Evolutionary conservation across 2,329 filamentous ascomycete genomes (phyloP), one percentile per base, ranked within the genome.

Genomic region (Alternaria triticimaculans): DNA sequence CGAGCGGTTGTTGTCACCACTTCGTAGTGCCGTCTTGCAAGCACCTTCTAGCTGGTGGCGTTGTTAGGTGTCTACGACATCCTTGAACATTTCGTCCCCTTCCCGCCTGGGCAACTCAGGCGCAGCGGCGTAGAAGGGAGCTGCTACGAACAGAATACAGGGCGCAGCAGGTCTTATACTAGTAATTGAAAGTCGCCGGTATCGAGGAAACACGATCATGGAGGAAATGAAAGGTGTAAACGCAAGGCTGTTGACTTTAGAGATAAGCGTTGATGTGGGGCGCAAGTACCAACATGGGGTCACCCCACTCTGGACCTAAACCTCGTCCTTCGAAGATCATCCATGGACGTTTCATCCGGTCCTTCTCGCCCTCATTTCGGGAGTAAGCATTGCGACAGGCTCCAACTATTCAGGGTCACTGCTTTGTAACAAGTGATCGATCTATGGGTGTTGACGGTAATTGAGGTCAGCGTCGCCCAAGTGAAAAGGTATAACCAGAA

Each of bases 331-430:
- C 37, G 37, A 41, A 46, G 21, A 21, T 21, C 20, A 49, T 28
- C 23, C 15, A 25, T 25, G 15, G 5, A 26, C 2, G 15, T 2
- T 21, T 3, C 23, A 0, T 26, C 18, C 50, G 50, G 50, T 54
- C 50, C 30, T 23, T 41, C 15, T 54, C 50, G 30, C 21, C 30
- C 18, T 41, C 20, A 54, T 33, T 23, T 54, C 50, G 50, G 30
- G 2, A 49, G n/a, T 18, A 49, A 49, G 45, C 23, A 49, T 49
- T 2, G 10, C 8, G 5, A 49, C 12, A 18, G 2, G 14, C 45
- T 49, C 2, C 20, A 4, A 49, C 8, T 6, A 1, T 2, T n/a
- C 15, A 28, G 10, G 45, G 21, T 23, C 21, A 23, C 21, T 5
- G 21, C 4, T 5, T 23, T 23, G 3, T 5, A 5, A 23, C 21